phyloP scores from a whole-genome alignment of 108 stramenopile species.

The Cylindrotheca closterium region DNA sequence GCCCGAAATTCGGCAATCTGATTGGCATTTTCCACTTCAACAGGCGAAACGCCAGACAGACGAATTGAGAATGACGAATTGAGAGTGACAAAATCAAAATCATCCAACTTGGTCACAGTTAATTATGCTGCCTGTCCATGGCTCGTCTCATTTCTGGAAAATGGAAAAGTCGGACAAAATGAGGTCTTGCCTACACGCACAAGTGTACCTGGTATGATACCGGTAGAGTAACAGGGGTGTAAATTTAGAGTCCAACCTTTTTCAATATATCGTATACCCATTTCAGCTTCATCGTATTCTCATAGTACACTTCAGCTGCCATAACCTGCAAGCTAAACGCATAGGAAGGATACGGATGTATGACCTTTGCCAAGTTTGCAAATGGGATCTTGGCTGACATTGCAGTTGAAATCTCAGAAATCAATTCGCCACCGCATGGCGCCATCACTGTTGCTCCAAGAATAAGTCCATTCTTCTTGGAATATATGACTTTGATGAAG shows the following conservation, averaged over 20 bases:
- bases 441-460: conserved; percentile 62
- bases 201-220: no score
- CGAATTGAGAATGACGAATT: no score
- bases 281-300: conserved; percentile 34
- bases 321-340: conserved; percentile 54
- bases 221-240: no score
- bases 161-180: no score
- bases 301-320: conserved; percentile 63
- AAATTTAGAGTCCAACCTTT: conserved; percentile 46
- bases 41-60: no score
- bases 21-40: no score
- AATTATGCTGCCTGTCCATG: no score
- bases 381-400: conserved; percentile 39
- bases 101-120: no score
- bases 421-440: conserved; percentile 62
- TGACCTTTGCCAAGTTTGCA: conserved; percentile 50
- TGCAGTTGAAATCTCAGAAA: conserved; percentile 53
- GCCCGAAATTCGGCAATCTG: no score
- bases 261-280: conserved; percentile 43
- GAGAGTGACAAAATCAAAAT: no score
- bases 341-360: conserved; percentile 65
- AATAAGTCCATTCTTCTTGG: conserved; percentile 29
- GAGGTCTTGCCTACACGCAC: no score
- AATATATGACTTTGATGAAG: conserved; percentile 57
- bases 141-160: no score